phyloP scores from a whole-genome alignment of 257 asterid species.

The Solanum medicagineum region DNA sequence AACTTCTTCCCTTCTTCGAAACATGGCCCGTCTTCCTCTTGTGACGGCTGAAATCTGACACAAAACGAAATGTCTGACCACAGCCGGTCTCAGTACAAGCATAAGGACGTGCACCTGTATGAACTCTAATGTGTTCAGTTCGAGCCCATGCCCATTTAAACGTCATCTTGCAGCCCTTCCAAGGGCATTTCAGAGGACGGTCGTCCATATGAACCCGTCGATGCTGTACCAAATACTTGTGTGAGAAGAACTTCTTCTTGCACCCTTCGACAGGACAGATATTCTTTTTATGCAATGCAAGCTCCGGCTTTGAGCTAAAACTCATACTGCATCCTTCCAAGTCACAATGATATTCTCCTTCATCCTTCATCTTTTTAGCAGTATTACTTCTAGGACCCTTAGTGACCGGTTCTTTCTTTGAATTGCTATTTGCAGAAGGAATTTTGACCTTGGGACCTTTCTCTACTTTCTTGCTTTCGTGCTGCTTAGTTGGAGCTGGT shows the following conservation, averaged over 20 bases:
- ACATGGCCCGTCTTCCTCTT: slow-evolving; percentile 95
- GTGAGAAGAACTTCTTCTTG: slow-evolving; percentile 91
- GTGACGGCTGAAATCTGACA: slow-evolving; percentile 98
- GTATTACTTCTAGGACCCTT: neutral
- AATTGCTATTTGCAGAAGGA: neutral
- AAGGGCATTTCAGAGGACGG: slow-evolving; percentile 95
- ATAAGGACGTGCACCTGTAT: slow-evolving; percentile 95
- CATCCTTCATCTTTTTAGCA: slow-evolving; percentile 31
- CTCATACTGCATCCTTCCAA: slow-evolving; percentile 90
- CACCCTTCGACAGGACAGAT: slow-evolving; percentile 90
- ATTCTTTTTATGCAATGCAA: slow-evolving; percentile 51
- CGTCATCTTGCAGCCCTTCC: slow-evolving; percentile 99
- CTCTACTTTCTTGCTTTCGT: slow-evolving; percentile 19
- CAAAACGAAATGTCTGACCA: slow-evolving; percentile 91
- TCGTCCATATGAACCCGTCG: slow-evolving; percentile 93
- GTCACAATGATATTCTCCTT: slow-evolving; percentile 57
- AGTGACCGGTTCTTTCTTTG: neutral
- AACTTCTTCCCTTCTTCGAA: slow-evolving; percentile 52
- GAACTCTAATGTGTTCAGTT: slow-evolving; percentile 94
- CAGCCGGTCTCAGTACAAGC: slow-evolving; percentile 75
- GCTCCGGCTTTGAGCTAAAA: slow-evolving; percentile 70
- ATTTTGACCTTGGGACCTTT: slow-evolving; percentile 21
- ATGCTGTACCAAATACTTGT: slow-evolving; percentile 93
- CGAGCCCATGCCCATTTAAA: slow-evolving; percentile 99
- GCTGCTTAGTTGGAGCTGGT: slow-evolving; percentile 29